Conservation (phyloP, 441 rosid species). For the Manihot esculenta region DNA sequence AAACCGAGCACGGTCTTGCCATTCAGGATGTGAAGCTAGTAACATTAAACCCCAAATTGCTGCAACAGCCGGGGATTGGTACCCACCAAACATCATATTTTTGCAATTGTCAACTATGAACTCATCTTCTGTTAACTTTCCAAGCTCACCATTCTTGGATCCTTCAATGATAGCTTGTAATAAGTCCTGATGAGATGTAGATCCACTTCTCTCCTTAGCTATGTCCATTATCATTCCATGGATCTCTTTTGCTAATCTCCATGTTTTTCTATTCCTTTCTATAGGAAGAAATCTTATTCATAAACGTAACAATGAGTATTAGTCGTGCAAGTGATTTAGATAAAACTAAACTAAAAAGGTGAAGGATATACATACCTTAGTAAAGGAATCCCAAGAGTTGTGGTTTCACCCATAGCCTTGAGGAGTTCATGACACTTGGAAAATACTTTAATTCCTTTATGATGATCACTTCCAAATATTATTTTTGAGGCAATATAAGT, state of each 20-base stretch:
- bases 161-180: slow-evolving; percentile 13
- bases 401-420: neutral
- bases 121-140: slow-evolving; percentile 8
- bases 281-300: slow-evolving; percentile 22
- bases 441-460: slow-evolving; percentile 2
- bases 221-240: slow-evolving; percentile 7
- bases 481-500: slow-evolving; percentile 14
- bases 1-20: slow-evolving; percentile 19
- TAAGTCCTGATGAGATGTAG: slow-evolving; percentile 1
- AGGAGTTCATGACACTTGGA: neutral
- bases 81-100: slow-evolving; percentile 22
- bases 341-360: no score
- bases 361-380: neutral
- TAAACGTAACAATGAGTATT: neutral
- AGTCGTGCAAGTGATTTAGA: no score
- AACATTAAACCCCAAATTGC: slow-evolving; percentile 29
- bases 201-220: neutral
- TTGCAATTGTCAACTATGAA: slow-evolving; percentile 34
- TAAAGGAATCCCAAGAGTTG: slow-evolving; percentile 11
- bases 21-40: slow-evolving; percentile 19
- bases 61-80: slow-evolving; percentile 23
- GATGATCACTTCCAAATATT: slow-evolving; percentile 13
- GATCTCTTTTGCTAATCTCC: slow-evolving; percentile 16
- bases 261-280: slow-evolving; percentile 1
- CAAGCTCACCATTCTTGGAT: neutral